Evolutionary conservation across 495 filamentous ascomycete species (phyloP), one percentile per base, ranked within the genome.

Genomic region (Neurospora sublineolata): DNA sequence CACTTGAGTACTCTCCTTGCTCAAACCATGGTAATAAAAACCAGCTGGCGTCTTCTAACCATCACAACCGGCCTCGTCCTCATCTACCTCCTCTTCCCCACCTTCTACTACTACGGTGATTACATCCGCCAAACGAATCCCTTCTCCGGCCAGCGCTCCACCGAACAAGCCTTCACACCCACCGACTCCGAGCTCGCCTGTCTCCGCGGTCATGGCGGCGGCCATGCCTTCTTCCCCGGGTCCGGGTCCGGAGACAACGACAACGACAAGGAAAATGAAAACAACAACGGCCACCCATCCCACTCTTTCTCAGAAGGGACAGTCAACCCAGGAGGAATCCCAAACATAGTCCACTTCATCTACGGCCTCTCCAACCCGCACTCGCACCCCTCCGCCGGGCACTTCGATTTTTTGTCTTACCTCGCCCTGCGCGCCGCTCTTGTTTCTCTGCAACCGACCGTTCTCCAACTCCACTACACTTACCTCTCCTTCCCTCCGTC

Each of bases 311-410:
- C 11, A 14, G 38, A 39, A 39, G 37, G 37, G 37, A 10, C 37
- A 38, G 37, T 38, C 10, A 10, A 11, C 37, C 37, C 37, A 38
- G 37, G 37, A 38, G 37, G 37, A 38, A 84, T 85, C 27, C 84
- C 84, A 8, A 85, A 84, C 70, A 75, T 82, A 39, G 83, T 84
- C 37, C 83, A 85, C 74, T 81, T 84, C 73, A 82, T 83, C 40
- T 85, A 77, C 75, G 79, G 82, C 9, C 80, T 82, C 52, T 79
- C 79, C 67, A 82, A 82, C 71, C 81, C 81, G 16, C 78, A 77
- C 39, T 70, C 75, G 5, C 76, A 79, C 69, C 78, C 79, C 0
- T 78, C 76, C 42, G 80, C 75, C 37, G 80, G 80, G 40, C 79
- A 76, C 38, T 81, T 85, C 73, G 78, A 81, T 71, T 84, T 85